Conservation (phyloP, 2,329 filamentous ascomycete genomes). For the Lojkania enalia region DNA sequence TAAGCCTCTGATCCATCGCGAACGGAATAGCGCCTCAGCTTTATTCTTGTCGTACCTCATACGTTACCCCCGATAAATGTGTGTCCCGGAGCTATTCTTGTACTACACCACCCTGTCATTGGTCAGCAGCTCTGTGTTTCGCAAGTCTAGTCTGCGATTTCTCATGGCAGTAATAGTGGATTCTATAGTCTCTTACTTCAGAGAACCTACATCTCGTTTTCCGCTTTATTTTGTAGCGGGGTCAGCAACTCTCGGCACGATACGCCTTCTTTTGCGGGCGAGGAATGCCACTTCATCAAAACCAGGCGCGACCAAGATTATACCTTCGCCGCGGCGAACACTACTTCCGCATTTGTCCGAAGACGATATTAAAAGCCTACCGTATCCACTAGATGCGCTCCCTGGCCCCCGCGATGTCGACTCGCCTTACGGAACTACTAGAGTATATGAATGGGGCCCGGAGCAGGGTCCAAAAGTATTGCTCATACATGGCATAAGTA, state of each 20-base stretch:
- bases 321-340: constrained; percentile 34
- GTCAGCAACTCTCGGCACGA: constrained; percentile 31
- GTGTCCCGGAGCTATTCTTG: too few species aligned
- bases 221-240: constrained; percentile 22
- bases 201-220: constrained; percentile 20
- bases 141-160: background rate
- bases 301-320: constrained; percentile 17
- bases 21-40: background rate
- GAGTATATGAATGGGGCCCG: constrained; percentile 82
- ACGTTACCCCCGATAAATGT: too few species aligned
- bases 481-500: constrained; percentile 79
- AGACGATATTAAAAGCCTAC: constrained; percentile 34
- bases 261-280: constrained; percentile 28
- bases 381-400: constrained; percentile 71
- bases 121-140: background rate
- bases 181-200: constrained; percentile 7
- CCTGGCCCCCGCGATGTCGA: constrained; percentile 70
- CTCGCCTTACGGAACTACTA: constrained; percentile 70
- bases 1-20: too few species aligned
- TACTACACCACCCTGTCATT: background rate
- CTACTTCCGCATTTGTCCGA: constrained; percentile 30
- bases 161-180: background rate
- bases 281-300: constrained; percentile 21
- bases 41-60: background rate
- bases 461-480: constrained; percentile 71